phyloP scores from a whole-genome alignment of 2,329 filamentous ascomycete species.

The Colletotrichum eleusines region DNA sequence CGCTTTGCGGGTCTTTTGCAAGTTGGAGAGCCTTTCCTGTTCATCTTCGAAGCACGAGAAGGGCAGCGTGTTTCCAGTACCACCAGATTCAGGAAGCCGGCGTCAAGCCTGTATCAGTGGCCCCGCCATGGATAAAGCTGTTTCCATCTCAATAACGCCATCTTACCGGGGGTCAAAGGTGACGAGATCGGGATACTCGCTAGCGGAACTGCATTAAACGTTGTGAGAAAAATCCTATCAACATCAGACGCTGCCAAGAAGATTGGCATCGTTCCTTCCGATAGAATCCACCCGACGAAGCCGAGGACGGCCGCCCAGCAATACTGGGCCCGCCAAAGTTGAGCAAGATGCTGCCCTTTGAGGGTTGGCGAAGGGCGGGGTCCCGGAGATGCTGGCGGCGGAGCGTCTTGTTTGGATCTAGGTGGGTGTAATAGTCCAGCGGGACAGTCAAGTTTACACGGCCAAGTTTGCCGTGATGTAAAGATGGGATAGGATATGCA shows the following conservation, averaged over 20 bases:
- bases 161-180: slow-evolving; percentile 47
- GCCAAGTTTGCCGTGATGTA: too few species aligned
- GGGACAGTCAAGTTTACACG: slow-evolving; percentile 53
- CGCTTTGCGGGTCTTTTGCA: not conserved
- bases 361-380: slow-evolving; percentile 40
- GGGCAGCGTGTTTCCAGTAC: slow-evolving; percentile 46
- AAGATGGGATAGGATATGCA: not conserved
- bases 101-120: not conserved
- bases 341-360: slow-evolving; percentile 49
- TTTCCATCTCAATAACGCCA: not conserved
- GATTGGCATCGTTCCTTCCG: too few species aligned
- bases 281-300: too few species aligned
- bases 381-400: slow-evolving; percentile 28
- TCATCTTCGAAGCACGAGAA: slow-evolving; percentile 45
- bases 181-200: slow-evolving; percentile 46
- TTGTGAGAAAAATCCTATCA: not conserved
- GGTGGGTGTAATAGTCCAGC: slow-evolving; percentile 53
- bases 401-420: slow-evolving; percentile 43
- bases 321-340: slow-evolving; percentile 48
- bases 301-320: slow-evolving; percentile 17
- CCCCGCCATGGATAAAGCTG: not conserved
- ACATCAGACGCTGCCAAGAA: not conserved
- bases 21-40: not conserved
- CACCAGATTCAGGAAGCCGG: slow-evolving; percentile 38
- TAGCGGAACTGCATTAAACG: slow-evolving; percentile 42